phyloP scores from a whole-genome alignment of 352 stramenopile genomes.

The Phytophthora pisi region DNA sequence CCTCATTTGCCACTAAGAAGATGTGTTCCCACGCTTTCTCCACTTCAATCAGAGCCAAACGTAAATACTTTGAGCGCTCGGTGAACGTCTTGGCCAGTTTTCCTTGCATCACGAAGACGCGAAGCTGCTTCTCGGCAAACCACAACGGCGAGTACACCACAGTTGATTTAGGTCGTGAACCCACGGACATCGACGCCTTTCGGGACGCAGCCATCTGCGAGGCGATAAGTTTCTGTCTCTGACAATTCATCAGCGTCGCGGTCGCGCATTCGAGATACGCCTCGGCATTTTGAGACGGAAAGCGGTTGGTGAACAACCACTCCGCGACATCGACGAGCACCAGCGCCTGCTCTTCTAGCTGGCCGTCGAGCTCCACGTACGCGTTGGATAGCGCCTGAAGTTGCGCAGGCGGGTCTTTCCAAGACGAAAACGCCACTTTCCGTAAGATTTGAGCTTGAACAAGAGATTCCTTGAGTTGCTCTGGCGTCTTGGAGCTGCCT shows the following conservation, averaged over 20 bases:
- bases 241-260: constrained; percentile 45
- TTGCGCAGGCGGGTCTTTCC: constrained; percentile 59
- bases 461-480: constrained; percentile 47
- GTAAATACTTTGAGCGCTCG: constrained; percentile 42
- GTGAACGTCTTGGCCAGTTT: constrained; percentile 30
- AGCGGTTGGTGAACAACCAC: constrained; percentile 80
- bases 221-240: constrained; percentile 26
- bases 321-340: constrained; percentile 85
- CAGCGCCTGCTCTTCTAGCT: constrained; percentile 64
- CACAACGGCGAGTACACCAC: constrained; percentile 45
- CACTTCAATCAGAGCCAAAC: constrained; percentile 51
- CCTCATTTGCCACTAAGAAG: constrained; percentile 46
- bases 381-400: constrained; percentile 63
- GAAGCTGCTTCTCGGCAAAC: constrained; percentile 66
- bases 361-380: constrained; percentile 61
- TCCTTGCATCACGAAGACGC: constrained; percentile 57
- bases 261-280: constrained; percentile 63
- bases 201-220: constrained; percentile 16
- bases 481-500: constrained; percentile 35
- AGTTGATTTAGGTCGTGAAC: constrained; percentile 15
- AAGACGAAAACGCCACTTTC: constrained; percentile 70
- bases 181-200: constrained; percentile 20
- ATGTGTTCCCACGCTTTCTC: constrained; percentile 60
- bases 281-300: constrained; percentile 58
- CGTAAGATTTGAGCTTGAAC: constrained; percentile 68